These are phyloP conservation scores for Capronia americana DNA, from an alignment of 2,329 filamentous ascomycete genomes.

Conservation along the genomic window DNA sequence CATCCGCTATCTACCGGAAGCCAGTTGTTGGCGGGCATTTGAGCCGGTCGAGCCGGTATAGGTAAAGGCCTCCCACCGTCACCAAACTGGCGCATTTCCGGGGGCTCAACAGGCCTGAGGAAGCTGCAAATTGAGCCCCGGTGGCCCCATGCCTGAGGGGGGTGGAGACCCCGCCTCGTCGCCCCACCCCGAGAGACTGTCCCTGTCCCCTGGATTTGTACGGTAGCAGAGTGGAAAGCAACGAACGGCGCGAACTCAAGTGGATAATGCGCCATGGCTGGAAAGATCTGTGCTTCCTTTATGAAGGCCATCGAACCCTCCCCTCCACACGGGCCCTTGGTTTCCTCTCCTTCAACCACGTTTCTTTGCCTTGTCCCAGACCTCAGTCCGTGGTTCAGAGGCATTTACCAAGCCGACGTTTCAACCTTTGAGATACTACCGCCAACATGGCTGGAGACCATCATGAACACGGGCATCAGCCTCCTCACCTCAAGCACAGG, in stretches of 20 bases:
- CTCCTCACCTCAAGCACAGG: slow-evolving; percentile 35
- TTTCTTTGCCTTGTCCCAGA: neutral
- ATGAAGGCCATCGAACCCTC: slow-evolving; percentile 17
- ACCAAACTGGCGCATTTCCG: slow-evolving; percentile 15
- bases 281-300: slow-evolving; percentile 19
- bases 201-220: neutral
- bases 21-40: slow-evolving; percentile 2
- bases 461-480: slow-evolving; percentile 27
- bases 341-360: slow-evolving; percentile 18
- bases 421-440: neutral
- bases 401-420: neutral
- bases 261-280: neutral
- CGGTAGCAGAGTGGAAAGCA: slow-evolving; percentile 2
- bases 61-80: neutral
- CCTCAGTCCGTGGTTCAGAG: neutral
- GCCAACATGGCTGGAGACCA: slow-evolving; percentile 17
- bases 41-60: slow-evolving; percentile 4
- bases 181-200: slow-evolving; percentile 10
- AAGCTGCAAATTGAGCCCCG: neutral
- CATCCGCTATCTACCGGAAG: slow-evolving; percentile 4
- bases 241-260: slow-evolving; percentile 8
- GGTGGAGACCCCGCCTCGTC: slow-evolving; percentile 25
- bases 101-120: neutral
- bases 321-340: neutral
- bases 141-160: slow-evolving; percentile 18